Percentiles rank a stretch among this genome's conserved stretches.
These are phyloP conservation scores for Cenchrus purpureus DNA, from an alignment of 176 grass and related monocot genomes.

Conservation along the genomic window DNA sequence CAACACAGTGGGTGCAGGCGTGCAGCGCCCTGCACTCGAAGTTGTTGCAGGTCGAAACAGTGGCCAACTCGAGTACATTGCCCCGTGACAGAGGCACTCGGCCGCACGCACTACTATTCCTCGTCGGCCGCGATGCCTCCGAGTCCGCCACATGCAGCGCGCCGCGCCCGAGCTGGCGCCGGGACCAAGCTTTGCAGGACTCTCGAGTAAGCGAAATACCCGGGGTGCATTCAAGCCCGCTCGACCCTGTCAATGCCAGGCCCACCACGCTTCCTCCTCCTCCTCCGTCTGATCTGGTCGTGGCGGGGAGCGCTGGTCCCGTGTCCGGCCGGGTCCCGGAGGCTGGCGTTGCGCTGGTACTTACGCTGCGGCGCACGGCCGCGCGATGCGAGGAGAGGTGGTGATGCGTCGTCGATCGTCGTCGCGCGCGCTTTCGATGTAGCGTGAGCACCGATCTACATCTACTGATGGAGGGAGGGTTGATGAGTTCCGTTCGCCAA, in stretches of 20 bases:
- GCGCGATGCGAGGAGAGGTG: too few relatives aligned
- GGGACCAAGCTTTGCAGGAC: background rate
- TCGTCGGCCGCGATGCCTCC: background rate
- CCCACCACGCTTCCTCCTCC: background rate
- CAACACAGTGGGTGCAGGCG: background rate
- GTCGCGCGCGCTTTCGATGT: too few relatives aligned
- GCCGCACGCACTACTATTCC: background rate
- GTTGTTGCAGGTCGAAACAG: background rate
- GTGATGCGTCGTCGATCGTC: too few relatives aligned
- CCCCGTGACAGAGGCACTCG: conserved; percentile 2
- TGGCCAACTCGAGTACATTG: conserved; percentile 23
- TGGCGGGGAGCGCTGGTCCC: background rate
- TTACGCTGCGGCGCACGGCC: too few relatives aligned
- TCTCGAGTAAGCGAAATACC: conserved; percentile 37
- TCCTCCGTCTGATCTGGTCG: background rate
- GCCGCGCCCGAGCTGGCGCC: background rate
- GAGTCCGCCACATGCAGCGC: background rate
- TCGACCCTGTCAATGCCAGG: background rate
- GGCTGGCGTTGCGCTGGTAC: too few relatives aligned
- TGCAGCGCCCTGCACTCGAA: background rate
- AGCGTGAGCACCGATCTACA: too few relatives aligned
- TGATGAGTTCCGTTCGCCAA: too few relatives aligned
- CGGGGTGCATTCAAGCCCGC: conserved; percentile 45
- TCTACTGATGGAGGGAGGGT: too few relatives aligned
- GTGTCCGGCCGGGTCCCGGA: background rate